These are phyloP conservation scores for Thermothelomyces thermophilus DNA, from an alignment of 2,329 filamentous ascomycete species.

Conservation along the genomic window DNA sequence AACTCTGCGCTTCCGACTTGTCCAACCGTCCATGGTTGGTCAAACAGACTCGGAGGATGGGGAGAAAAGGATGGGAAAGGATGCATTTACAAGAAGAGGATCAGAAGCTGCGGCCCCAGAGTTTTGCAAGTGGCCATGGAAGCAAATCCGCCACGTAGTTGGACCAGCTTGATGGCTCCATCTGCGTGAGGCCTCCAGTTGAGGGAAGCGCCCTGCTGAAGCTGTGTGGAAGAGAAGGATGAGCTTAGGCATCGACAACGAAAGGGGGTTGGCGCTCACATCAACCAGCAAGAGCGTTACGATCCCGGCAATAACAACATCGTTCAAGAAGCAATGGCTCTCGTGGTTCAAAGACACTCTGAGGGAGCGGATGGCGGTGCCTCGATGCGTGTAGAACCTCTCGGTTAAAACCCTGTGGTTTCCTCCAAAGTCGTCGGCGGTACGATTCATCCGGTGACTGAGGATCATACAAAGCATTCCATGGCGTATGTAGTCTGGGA, in stretches of 20 bases:
- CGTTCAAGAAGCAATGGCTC: slow-evolving; percentile 16
- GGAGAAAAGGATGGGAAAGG: neutral
- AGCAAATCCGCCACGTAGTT: slow-evolving; percentile 30
- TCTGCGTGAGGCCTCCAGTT: slow-evolving; percentile 34
- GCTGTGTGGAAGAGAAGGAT: slow-evolving; percentile 22
- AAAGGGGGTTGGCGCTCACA: slow-evolving; percentile 22
- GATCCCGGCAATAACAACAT: slow-evolving; percentile 30
- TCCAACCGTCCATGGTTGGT: no score
- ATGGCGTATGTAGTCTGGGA: slow-evolving; percentile 3
- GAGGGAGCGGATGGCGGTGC: slow-evolving; percentile 29
- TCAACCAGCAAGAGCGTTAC: slow-evolving; percentile 30
- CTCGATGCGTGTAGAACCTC: slow-evolving; percentile 29
- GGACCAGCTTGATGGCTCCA: slow-evolving; percentile 29
- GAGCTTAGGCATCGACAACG: no score
- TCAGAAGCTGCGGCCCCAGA: neutral
- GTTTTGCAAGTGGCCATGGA: slow-evolving; percentile 18
- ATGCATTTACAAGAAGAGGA: neutral
- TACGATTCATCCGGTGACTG: slow-evolving; percentile 30
- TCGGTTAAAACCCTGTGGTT: slow-evolving; percentile 19
- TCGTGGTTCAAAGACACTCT: slow-evolving; percentile 24
- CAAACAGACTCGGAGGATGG: neutral
- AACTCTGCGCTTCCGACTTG: no score
- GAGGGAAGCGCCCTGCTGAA: slow-evolving; percentile 27
- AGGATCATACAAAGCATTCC: slow-evolving; percentile 19
- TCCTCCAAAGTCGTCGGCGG: slow-evolving; percentile 11